Conservation (phyloP, 805 yeast genomes). For the Wickerhamiella parazyma region DNA sequence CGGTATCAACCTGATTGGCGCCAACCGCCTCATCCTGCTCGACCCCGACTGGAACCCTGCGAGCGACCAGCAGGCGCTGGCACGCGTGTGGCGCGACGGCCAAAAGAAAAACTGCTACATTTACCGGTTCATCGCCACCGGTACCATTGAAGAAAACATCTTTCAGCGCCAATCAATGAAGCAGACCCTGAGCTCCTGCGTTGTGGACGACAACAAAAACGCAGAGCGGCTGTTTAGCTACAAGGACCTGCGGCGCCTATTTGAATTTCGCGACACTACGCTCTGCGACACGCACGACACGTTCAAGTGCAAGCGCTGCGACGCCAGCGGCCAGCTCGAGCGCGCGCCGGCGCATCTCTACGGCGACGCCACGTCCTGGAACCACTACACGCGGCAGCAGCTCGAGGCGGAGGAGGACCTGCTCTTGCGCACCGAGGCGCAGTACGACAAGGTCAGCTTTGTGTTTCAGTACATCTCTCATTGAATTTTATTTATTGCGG, state of each 20-base stretch:
- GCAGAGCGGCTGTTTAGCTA: slow-evolving; percentile 85
- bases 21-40: slow-evolving; percentile 72
- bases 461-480: slow-evolving; percentile 93
- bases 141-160: slow-evolving; percentile 91
- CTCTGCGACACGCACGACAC: slow-evolving; percentile 87
- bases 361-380: slow-evolving; percentile 98
- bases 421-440: slow-evolving; percentile 59
- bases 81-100: slow-evolving; percentile 98
- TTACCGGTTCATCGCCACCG: slow-evolving; percentile 85
- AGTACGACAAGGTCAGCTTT: slow-evolving; percentile 58
- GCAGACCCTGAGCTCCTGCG: slow-evolving; percentile 83
- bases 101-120: slow-evolving; percentile 94
- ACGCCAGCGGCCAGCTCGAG: slow-evolving; percentile 41
- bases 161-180: slow-evolving; percentile 94
- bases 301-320: slow-evolving; percentile 75
- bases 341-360: slow-evolving; percentile 80
- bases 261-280: slow-evolving; percentile 53
- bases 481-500: slow-evolving; percentile 18
- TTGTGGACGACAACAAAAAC: slow-evolving; percentile 91
- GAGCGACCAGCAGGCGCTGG: slow-evolving; percentile 93
- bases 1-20: slow-evolving; percentile 94
- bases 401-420: slow-evolving; percentile 60
- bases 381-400: slow-evolving; percentile 54
- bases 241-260: slow-evolving; percentile 63
- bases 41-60: slow-evolving; percentile 99